Conservation (phyloP, 352 stramenopile species). For the Globisporangium camurandrum region DNA sequence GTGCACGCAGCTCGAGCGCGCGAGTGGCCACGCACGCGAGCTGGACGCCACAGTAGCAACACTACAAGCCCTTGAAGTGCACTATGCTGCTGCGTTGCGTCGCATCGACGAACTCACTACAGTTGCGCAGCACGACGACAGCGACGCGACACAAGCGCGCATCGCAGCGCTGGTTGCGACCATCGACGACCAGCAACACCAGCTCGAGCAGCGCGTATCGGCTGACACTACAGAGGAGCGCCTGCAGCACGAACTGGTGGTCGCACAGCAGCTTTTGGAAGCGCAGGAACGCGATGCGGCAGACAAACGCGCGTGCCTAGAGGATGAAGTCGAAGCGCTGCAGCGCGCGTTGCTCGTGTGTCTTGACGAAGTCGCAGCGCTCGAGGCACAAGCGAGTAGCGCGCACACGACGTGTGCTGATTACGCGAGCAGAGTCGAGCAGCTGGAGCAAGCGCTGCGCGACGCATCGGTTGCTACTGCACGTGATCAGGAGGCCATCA, state of each 20-base stretch:
- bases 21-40: neutral
- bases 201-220: constrained; percentile 11
- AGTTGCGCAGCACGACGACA: too few relatives aligned
- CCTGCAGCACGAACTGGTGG: neutral
- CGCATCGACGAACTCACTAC: too few relatives aligned
- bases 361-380: neutral
- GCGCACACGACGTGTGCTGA: neutral
- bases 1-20: neutral
- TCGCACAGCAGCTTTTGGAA: neutral
- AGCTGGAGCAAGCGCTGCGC: neutral
- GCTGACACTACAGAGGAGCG: neutral
- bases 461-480: neutral
- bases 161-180: constrained; percentile 4
- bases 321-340: neutral
- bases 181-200: constrained; percentile 4
- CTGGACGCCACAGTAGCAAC: neutral
- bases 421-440: neutral
- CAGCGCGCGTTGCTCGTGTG: neutral
- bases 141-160: neutral
- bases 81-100: neutral
- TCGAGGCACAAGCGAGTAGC: neutral
- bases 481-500: neutral
- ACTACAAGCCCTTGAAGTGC: neutral
- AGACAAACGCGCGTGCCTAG: neutral
- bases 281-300: constrained; percentile 1